phyloP scores from a whole-genome alignment of 257 asterid genomes.

The Haberlea rhodopensis region DNA sequence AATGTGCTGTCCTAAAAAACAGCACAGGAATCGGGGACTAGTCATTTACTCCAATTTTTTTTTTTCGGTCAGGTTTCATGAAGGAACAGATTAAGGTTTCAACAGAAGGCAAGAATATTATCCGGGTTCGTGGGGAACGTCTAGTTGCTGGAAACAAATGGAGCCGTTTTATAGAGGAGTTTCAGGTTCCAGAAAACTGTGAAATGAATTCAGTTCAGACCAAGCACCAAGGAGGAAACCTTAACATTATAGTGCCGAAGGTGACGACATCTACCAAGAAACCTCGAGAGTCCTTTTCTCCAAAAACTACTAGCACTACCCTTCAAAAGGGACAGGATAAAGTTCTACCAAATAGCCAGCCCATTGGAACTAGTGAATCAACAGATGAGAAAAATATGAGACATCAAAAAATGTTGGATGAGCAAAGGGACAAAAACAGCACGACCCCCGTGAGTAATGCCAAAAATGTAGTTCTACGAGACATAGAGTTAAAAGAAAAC shows the following conservation, averaged over 20 bases:
- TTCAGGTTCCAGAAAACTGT: conserved; percentile 50
- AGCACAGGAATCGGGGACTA: not conserved
- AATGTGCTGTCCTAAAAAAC: not conserved
- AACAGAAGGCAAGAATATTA: conserved; percentile 51
- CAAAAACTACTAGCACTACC: conserved; percentile 20
- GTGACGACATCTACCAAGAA: conserved; percentile 10
- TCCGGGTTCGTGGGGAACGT: conserved; percentile 67
- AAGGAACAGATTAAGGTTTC: conserved; percentile 59
- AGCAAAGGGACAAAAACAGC: conserved; percentile 15
- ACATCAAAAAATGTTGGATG: conserved; percentile 20
- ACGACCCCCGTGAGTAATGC: not conserved
- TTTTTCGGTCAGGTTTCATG: conserved; percentile 44
- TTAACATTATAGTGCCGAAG: conserved; percentile 52
- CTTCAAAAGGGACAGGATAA: conserved; percentile 18
- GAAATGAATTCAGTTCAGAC: conserved; percentile 52
- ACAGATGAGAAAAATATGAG: conserved; percentile 16
- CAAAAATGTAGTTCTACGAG: not conserved
- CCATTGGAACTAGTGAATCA: not conserved
- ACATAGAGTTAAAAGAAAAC: conserved; percentile 17
- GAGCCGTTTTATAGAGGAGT: conserved; percentile 75
- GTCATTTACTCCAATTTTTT: not conserved
- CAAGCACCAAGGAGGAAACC: conserved; percentile 56
- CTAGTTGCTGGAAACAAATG: conserved; percentile 61
- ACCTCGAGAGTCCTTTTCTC: conserved; percentile 26
- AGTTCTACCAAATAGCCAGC: conserved; percentile 12